Conservation (phyloP, 306 rosid genomes). For the Alnus rubra region DNA sequence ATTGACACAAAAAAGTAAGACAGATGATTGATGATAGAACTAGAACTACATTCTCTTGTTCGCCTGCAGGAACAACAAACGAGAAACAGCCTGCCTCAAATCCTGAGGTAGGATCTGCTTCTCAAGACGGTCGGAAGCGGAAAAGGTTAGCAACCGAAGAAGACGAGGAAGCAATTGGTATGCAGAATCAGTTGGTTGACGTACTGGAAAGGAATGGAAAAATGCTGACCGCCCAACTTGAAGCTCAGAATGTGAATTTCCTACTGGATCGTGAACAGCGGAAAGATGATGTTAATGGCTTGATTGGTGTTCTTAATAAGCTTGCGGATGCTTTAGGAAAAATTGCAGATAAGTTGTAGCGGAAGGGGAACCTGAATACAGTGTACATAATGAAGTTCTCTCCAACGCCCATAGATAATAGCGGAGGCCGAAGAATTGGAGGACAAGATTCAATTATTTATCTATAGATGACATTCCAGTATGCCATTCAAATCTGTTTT, state of each 20-base stretch:
- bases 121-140: slow-evolving; percentile 77
- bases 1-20: not conserved
- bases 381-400: slow-evolving; percentile 61
- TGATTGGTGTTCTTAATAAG: slow-evolving; percentile 87
- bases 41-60: not conserved
- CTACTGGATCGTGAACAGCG: slow-evolving; percentile 81
- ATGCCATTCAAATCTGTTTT: slow-evolving; percentile 31
- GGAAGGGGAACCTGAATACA: slow-evolving; percentile 29
- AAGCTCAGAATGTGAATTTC: slow-evolving; percentile 73
- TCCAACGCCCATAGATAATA: slow-evolving; percentile 34
- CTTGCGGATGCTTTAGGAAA: slow-evolving; percentile 89
- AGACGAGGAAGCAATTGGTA: slow-evolving; percentile 50
- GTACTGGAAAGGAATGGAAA: slow-evolving; percentile 80
- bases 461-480: slow-evolving; percentile 28
- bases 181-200: slow-evolving; percentile 74
- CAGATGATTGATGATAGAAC: not conserved
- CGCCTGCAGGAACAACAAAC: slow-evolving; percentile 44
- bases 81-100: slow-evolving; percentile 57
- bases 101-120: slow-evolving; percentile 75
- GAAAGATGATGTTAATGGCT: slow-evolving; percentile 62
- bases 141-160: slow-evolving; percentile 53
- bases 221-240: slow-evolving; percentile 70
- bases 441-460: slow-evolving; percentile 8
- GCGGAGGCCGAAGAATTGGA: slow-evolving; percentile 36
- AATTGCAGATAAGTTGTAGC: slow-evolving; percentile 89